A percentile compares a stretch with the other conserved stretches of the same genome.
Evolutionary conservation across 169 alveolate genomes (phyloP).

Genomic region (Eimeria necatrix): DNA sequence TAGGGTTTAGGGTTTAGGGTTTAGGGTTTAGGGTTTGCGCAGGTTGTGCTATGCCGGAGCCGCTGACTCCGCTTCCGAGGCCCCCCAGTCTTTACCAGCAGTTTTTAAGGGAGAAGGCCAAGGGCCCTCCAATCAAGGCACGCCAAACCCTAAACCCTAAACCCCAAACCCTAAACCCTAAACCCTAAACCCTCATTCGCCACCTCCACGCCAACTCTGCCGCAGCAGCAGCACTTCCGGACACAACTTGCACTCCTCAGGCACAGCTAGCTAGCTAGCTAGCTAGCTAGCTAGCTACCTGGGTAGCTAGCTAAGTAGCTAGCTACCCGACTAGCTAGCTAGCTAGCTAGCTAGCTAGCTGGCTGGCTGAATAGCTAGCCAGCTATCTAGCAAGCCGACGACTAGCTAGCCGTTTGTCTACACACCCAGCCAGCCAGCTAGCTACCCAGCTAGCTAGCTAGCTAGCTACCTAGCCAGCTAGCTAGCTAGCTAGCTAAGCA

Average conservation of each 20-base stretch:
- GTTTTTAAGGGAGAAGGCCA: conserved; percentile 16
- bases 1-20: conserved; percentile 11
- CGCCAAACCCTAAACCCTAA: too few species aligned
- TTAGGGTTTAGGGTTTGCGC: not conserved
- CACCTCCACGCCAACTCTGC: too few species aligned
- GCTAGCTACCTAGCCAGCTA: not conserved
- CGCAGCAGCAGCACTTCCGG: too few species aligned
- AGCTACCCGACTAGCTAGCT: too few species aligned
- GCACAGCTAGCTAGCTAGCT: too few species aligned
- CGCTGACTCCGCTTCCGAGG: conserved; percentile 27
- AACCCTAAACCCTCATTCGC: too few species aligned
- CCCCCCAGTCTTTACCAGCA: conserved; percentile 45
- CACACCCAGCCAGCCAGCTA: not conserved
- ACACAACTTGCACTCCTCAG: too few species aligned
- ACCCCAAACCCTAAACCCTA: too few species aligned
- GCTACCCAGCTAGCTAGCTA: too few species aligned
- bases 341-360: not conserved
- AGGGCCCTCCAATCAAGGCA: conserved; percentile 65
- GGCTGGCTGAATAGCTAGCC: not conserved
- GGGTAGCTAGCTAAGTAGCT: too few species aligned
- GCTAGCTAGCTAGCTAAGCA: not conserved
- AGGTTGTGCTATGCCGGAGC: conserved; percentile 76
- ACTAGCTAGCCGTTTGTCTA: too few species aligned
- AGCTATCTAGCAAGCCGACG: not conserved
- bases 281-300: too few species aligned